Base-by-base conservation (phyloP, 805 yeast species). In the Scheffersomyces ergatensis region DNA sequence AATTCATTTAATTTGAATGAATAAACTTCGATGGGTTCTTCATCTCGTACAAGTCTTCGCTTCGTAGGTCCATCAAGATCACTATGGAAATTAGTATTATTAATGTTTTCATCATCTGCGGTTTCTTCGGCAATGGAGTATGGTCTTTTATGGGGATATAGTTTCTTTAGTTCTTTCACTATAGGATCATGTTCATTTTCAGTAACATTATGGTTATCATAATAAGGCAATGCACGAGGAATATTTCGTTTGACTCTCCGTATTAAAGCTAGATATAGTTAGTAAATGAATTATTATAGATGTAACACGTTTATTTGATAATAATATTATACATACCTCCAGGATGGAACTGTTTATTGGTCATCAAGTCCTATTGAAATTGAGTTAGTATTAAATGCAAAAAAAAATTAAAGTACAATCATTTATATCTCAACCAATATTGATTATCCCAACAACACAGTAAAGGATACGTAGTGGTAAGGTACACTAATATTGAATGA, bases 1-100 rank as follows among this genome's bases (percentile, higher is more conserved):
- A 67, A 43, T 31, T 63, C 65, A 34, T 38, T 49, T 32, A 70
- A 53, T 26, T 56, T 58, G 3, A 48, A 48, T n/a, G 72, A 65
- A 43, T 66, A 66, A 11, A 49, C 37, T 20, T 55, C 55, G n/a
- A 65, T 55, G 19, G 58, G 50, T n/a, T 50, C 54, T 14, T 39
- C 46, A 13, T 38, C 21, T 2, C 18, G 20, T 34, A 33, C 27
- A 23, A 7, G 17, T 29, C 18, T 29, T 15, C 18, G n/a, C 18
- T 29, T 29, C 5, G 38, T 31, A 15, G 15, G 14, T 14, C 31
- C 12, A 21, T 18, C 36, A 5, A 15, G 15, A 35, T n/a, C 18
- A 5, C 3, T 29, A n/a, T 15, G n/a, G 5, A 3, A 5, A 29
- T n/a, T 29, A 5, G 18, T 37, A 29, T n/a, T 14, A 5, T 3